phyloP scores from a whole-genome alignment of 2,329 filamentous ascomycete genomes.

The Dendryphion nanum region DNA sequence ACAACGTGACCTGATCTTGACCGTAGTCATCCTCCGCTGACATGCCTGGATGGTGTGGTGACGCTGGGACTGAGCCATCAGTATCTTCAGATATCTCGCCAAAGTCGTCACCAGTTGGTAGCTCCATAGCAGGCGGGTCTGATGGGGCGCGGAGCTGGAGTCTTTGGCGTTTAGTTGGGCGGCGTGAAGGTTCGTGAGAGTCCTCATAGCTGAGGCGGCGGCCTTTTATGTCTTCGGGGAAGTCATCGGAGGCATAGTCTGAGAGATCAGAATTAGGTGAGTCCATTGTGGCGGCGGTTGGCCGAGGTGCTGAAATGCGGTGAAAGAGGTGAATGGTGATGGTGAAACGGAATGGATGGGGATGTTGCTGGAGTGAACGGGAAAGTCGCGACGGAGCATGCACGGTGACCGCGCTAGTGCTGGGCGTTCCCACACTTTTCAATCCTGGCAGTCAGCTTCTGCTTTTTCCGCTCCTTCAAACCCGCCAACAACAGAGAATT shows the following conservation, averaged over 20 bases:
- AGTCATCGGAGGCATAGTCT: slow-evolving; percentile 62
- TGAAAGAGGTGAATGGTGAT: background rate
- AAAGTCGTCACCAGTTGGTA: slow-evolving; percentile 31
- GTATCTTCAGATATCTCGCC: slow-evolving; percentile 86
- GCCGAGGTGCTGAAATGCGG: slow-evolving; percentile 1
- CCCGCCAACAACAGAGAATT: background rate
- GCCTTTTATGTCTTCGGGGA: slow-evolving; percentile 56
- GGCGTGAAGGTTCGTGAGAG: slow-evolving; percentile 42
- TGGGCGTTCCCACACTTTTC: too few relatives aligned
- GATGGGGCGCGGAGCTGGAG: slow-evolving; percentile 36
- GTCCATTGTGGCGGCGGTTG: too few relatives aligned
- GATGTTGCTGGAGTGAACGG: background rate
- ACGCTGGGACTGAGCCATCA: slow-evolving; percentile 69
- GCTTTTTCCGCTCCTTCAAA: background rate
- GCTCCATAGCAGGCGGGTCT: slow-evolving; percentile 25
- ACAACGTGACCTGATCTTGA: slow-evolving; percentile 47
- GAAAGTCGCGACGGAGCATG: too few relatives aligned
- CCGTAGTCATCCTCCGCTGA: slow-evolving; percentile 42
- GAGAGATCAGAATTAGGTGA: slow-evolving; percentile 65
- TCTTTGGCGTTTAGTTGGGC: slow-evolving; percentile 39
- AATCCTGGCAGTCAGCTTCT: background rate
- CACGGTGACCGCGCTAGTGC: too few relatives aligned
- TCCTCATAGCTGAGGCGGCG: slow-evolving; percentile 48
- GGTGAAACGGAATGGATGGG: background rate
- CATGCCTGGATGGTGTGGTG: slow-evolving; percentile 43